A percentile compares a stretch with the other conserved stretches of the same genome.
Evolutionary conservation across 148 eudicot species (phyloP).

Genomic region (Rhododendron simsii): DNA sequence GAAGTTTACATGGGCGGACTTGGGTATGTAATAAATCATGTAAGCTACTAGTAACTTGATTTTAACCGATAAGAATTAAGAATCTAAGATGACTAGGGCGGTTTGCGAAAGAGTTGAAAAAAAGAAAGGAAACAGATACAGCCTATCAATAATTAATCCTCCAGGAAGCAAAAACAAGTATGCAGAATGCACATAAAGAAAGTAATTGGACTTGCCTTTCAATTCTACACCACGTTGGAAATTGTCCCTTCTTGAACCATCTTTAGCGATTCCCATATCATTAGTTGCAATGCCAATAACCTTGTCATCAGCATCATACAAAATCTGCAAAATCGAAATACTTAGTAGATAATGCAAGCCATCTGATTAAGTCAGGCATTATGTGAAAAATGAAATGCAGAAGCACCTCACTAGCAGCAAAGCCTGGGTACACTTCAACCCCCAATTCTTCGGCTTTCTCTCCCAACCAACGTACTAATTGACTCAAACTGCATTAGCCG

Average conservation of each 20-base stretch:
- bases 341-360: neutral
- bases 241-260: slow-evolving; percentile 69
- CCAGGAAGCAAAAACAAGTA: neutral
- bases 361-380: neutral
- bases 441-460: slow-evolving; percentile 95
- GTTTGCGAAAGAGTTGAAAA: neutral
- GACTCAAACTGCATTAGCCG: slow-evolving; percentile 75
- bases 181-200: neutral
- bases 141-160: neutral
- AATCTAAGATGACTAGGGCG: neutral
- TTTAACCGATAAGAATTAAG: neutral
- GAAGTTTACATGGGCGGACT: neutral
- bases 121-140: neutral
- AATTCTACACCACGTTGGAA: slow-evolving; percentile 95
- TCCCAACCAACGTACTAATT: slow-evolving; percentile 88
- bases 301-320: slow-evolving; percentile 55
- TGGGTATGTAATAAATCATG: neutral
- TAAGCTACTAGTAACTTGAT: neutral
- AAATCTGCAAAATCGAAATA: slow-evolving; percentile 42
- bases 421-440: slow-evolving; percentile 94
- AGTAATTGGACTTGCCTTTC: slow-evolving; percentile 43
- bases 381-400: slow-evolving; percentile 6
- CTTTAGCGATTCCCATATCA: slow-evolving; percentile 91
- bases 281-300: slow-evolving; percentile 92
- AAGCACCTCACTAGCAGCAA: slow-evolving; percentile 97